Base-by-base conservation (phyloP, 2,329 filamentous ascomycete species). In the Epichloe glyceriae region DNA sequence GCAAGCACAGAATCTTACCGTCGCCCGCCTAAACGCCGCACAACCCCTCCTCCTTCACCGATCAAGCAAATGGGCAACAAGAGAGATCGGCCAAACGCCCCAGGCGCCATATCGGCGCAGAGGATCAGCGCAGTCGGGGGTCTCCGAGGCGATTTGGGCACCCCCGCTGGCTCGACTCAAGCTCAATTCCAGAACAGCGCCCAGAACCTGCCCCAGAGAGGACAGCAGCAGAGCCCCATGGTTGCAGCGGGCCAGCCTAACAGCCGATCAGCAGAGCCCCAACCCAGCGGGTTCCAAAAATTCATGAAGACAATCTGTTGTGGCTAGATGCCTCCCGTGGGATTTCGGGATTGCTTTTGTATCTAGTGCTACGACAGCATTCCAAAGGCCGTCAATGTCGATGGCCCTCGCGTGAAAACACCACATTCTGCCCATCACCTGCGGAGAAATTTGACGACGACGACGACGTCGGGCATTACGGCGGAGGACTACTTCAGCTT, bases 181-280 rank as follows among this genome's bases (percentile, higher is more conserved):
- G 91, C 91, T 58, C 91, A 96, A 67, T 96, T 95, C 76, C 89
- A 95, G 73, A 91, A 88, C 77, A 95, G 88, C 73, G 87, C 86
- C 64, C 87, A 88, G 67, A 93, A 95, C 68, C 78, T 95, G 57
- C 79, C 85, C 61, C 81, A 78, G 62, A 74, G 76, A 56, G 76
- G 79, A 63, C 78, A 77, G 54, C 73, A 77, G 54, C 80, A 82
- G 63, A 73, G 76, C 52, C 78, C 75, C 53, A 73, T 81, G 72
- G 77, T 73, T 45, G 64, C 65, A 49, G 73, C 75, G 64, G 70
- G 76, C 56, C 71, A 71, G 62, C 71, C 70, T 66, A 79, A 70
- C 63, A 75, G 74, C 58, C 75, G 76, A 56, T 73, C 74, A 43
- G 72, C 76, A 60, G 85, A 93, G 65, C 76, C 82, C 58, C 86